phyloP scores from a whole-genome alignment of 345 rosid genomes.

The Brassica rapa region DNA sequence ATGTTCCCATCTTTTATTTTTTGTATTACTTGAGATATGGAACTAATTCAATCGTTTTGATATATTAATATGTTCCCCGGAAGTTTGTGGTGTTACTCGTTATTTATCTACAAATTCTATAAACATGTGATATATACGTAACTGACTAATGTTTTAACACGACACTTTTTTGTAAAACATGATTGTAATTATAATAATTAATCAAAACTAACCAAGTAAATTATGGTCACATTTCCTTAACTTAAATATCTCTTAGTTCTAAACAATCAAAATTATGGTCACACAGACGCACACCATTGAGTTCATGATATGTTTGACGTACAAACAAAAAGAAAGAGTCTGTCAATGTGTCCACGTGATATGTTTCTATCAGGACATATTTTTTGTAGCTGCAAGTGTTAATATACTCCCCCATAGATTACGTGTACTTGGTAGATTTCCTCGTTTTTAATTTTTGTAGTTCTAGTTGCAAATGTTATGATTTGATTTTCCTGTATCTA shows the following conservation, averaged over 20 bases:
- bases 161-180: background rate
- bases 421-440: background rate
- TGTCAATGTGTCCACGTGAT: background rate
- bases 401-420: background rate
- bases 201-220: background rate
- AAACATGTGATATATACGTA: background rate
- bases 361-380: background rate
- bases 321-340: background rate
- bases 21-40: background rate
- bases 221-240: background rate
- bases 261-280: background rate
- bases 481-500: background rate
- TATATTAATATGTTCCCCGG: background rate
- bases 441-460: background rate
- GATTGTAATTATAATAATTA: background rate
- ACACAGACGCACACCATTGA: background rate
- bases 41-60: background rate
- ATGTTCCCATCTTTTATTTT: background rate
- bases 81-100: background rate
- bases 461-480: background rate
- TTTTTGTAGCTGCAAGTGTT: background rate
- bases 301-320: slow-evolving; percentile 13
- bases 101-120: background rate
- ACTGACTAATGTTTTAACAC: background rate
- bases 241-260: no score